These are phyloP conservation scores for Phoma sp. DNA, from an alignment of 2,329 filamentous ascomycete species.

Conservation along the genomic window DNA sequence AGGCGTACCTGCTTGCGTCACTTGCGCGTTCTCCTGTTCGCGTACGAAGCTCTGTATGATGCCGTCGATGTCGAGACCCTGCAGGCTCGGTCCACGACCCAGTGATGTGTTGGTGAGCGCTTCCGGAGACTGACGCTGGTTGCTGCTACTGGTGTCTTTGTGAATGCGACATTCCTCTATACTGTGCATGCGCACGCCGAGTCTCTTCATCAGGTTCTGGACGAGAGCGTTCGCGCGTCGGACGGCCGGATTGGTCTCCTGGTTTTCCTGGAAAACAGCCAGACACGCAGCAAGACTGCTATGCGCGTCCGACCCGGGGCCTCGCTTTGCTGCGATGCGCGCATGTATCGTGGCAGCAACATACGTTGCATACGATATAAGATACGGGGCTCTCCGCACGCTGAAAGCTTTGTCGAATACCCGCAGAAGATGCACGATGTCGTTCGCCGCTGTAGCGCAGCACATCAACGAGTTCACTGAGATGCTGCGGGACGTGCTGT, in stretches of 20 bases:
- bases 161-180: slow-evolving; percentile 28
- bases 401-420: slow-evolving; percentile 56
- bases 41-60: slow-evolving; percentile 53
- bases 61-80: slow-evolving; percentile 51
- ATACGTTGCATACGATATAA: slow-evolving; percentile 64
- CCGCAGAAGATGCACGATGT: slow-evolving; percentile 54
- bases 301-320: slow-evolving; percentile 47
- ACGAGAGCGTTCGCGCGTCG: slow-evolving; percentile 56
- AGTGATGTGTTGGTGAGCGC: slow-evolving; percentile 12
- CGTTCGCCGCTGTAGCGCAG: slow-evolving; percentile 56
- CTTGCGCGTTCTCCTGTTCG: slow-evolving; percentile 33
- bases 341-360: slow-evolving; percentile 61
- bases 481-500: slow-evolving; percentile 49
- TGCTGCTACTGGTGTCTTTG: slow-evolving; percentile 8
- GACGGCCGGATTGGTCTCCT: slow-evolving; percentile 59
- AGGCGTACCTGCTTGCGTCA: slow-evolving; percentile 12
- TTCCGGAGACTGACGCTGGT: slow-evolving; percentile 12
- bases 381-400: slow-evolving; percentile 57
- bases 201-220: slow-evolving; percentile 54
- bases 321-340: slow-evolving; percentile 56
- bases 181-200: slow-evolving; percentile 37
- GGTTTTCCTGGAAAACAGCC: slow-evolving; percentile 56
- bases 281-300: slow-evolving; percentile 53
- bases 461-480: slow-evolving; percentile 53
- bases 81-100: slow-evolving; percentile 25